A percentile compares a stretch with the other conserved stretches of the same genome.
Conservation (phyloP, 2,329 filamentous ascomycete species). For the Conoideocrella luteorostrata region DNA sequence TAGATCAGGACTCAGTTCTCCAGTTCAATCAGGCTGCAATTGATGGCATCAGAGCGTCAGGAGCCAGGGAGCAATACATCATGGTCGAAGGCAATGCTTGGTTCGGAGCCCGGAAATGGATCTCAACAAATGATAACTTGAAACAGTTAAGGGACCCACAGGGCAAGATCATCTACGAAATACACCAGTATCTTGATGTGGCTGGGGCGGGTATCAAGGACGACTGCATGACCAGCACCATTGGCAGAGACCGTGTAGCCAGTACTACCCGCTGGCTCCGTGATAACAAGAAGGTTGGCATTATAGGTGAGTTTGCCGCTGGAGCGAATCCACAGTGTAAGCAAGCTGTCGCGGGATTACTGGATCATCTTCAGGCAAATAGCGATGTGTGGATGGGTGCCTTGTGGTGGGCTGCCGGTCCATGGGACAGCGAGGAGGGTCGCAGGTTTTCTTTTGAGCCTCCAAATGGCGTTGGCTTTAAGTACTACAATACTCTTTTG, state of each 20-base stretch:
- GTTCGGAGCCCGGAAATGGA: conserved; percentile 42
- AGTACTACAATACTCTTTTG: conserved; percentile 20
- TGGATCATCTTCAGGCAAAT: conserved; percentile 48
- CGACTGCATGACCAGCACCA: conserved; percentile 40
- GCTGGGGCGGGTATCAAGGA: conserved; percentile 29
- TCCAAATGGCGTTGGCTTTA: conserved; percentile 34
- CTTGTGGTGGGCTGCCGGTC: conserved; percentile 52
- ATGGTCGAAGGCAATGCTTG: conserved; percentile 51
- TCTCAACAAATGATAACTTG: conserved; percentile 34
- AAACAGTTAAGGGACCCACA: conserved; percentile 40
- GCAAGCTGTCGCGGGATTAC: conserved; percentile 43
- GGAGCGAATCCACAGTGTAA: conserved; percentile 45
- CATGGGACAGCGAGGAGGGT: conserved; percentile 51
- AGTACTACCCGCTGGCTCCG: conserved; percentile 49
- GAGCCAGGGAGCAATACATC: conserved; percentile 50
- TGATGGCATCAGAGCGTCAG: conserved; percentile 52
- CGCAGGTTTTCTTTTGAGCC: conserved; percentile 43
- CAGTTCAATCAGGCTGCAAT: conserved; percentile 60
- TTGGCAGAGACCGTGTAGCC: conserved; percentile 42
- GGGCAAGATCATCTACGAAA: conserved; percentile 49
- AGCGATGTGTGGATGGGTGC: conserved; percentile 52
- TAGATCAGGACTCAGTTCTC: conserved; percentile 52
- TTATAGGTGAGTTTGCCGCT: conserved; percentile 53
- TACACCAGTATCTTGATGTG: conserved; percentile 54
- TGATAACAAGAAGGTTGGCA: conserved; percentile 45